A percentile compares a stretch with the other conserved stretches of the same genome.
These are phyloP conservation scores for Zygosaccharomyces gambellarensis DNA, from an alignment of 805 yeast genomes.

Conservation along the genomic window DNA sequence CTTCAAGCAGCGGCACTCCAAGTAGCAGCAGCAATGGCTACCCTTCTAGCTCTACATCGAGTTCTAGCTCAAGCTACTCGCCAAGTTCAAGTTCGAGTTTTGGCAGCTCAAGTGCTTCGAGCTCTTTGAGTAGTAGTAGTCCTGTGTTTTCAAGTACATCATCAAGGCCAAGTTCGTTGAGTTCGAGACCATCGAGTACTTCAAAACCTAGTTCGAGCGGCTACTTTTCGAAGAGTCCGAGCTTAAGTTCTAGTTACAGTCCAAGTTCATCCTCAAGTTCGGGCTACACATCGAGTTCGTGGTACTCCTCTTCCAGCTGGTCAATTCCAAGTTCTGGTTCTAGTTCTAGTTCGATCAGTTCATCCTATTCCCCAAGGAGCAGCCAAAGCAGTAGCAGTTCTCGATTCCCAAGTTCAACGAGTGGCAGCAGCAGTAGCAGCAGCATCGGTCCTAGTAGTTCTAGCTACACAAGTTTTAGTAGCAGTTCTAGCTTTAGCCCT, in stretches of 20 bases:
- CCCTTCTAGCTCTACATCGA: no score
- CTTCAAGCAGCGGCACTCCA: background rate
- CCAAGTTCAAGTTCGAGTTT: slow-evolving; percentile 2
- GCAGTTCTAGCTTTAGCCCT: no score
- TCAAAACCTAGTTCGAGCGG: background rate
- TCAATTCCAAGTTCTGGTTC: background rate
- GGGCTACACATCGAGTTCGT: background rate
- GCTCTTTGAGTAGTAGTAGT: background rate
- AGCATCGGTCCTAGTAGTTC: no score
- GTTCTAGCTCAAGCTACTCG: no score
- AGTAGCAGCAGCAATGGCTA: background rate
- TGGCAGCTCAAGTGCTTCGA: background rate
- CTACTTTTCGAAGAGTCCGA: background rate
- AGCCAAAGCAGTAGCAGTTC: background rate
- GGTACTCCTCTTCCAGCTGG: background rate
- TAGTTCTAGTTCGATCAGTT: background rate
- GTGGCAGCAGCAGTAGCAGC: no score
- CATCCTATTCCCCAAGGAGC: slow-evolving; percentile 1
- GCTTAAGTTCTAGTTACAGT: background rate
- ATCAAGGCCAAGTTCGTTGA: background rate
- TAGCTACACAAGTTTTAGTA: no score
- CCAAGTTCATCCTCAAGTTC: background rate
- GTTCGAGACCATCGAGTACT: background rate
- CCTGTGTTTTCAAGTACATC: background rate
- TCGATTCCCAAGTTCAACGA: no score